A percentile compares a stretch with the other conserved stretches of the same genome.
Conservation (phyloP, 73 alveolate genomes). For the Tetrahymena borealis region DNA sequence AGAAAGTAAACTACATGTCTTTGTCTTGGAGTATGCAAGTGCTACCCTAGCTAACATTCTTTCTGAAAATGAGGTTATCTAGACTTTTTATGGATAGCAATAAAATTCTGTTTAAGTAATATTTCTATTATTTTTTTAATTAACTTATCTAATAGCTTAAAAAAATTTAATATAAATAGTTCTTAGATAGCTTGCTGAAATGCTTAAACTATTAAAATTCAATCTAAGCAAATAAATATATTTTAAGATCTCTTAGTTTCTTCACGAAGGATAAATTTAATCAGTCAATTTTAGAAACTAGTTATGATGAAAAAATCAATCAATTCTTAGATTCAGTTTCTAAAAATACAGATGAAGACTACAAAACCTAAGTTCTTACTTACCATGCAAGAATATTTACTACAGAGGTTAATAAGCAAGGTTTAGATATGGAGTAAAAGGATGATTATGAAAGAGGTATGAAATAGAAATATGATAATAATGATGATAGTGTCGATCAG, state of each 20-base stretch:
- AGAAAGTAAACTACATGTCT: background rate
- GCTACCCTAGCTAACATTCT: background rate
- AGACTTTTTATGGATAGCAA: background rate
- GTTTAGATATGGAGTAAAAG: background rate
- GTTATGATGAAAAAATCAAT: background rate
- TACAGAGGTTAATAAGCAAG: background rate
- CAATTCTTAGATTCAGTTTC: background rate
- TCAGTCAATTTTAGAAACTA: background rate
- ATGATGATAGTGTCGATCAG: background rate
- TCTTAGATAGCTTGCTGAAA: background rate
- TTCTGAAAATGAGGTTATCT: background rate
- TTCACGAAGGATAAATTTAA: background rate
- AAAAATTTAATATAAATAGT: background rate
- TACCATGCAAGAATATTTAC: background rate
- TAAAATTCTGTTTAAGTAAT: background rate
- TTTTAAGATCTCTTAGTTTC: background rate
- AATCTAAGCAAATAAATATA: background rate
- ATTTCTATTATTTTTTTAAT: background rate
- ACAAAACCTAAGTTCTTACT: background rate
- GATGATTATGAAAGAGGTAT: background rate
- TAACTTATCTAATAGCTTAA: background rate
- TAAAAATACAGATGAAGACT: background rate
- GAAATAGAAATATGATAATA: background rate
- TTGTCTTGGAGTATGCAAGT: background rate
- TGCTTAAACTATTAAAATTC: background rate